Evolutionary conservation across 768 basidiomycete species (phyloP), one percentile per base, ranked within the genome.

Genomic region (Tubosaeta brunneosetosa): DNA sequence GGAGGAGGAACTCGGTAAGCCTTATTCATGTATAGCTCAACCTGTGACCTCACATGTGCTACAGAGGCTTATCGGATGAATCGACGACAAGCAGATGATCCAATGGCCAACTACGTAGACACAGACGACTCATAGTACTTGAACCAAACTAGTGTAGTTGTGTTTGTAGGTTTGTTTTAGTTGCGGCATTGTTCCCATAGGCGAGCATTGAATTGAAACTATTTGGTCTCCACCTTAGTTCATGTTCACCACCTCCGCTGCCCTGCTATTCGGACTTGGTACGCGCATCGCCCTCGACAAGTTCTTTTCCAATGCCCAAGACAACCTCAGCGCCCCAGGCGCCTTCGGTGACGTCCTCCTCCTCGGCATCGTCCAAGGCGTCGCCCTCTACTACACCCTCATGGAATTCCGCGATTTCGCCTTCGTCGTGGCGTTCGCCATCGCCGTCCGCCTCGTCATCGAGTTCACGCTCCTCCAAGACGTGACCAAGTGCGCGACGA

Each of bases 61-160:
- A 55, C 74, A 91, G 92, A 97, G 86, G 90, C 88, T n/a, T 97
- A 94, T 69, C 81, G 93, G 52, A 85, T 92, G 81, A 77, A 68
- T 27, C 80, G 78, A 58, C 80, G 82, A 47, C 78, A 81, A 1
- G 74, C 77, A 44, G 90, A 93, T 52, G 93, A 97, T 69, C 93
- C 93, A 4, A 97, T 97, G 93, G 88, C 89, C 37, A 91, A 89
- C 67, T 93, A 94, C 66, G 78, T 91, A 47, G 93, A 93, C 67
- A 58, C 68, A 41, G 82, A 80, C 46, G 55, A 26, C 31, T 43
- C 33, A 16, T 41, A 31, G 32, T 3, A 22, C 22, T 22, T 11
- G 10, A 8, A 26, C 16, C 53, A 26, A 31, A 31, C n/a, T n/a
- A n/a, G 43, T 46, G 37, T 51, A 48, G 33, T 47, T 19, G 34